Percentiles rank a stretch among this genome's conserved stretches.
Conservation (phyloP, 73 alveolate species). For the Paramecium pentaurelia region DNA sequence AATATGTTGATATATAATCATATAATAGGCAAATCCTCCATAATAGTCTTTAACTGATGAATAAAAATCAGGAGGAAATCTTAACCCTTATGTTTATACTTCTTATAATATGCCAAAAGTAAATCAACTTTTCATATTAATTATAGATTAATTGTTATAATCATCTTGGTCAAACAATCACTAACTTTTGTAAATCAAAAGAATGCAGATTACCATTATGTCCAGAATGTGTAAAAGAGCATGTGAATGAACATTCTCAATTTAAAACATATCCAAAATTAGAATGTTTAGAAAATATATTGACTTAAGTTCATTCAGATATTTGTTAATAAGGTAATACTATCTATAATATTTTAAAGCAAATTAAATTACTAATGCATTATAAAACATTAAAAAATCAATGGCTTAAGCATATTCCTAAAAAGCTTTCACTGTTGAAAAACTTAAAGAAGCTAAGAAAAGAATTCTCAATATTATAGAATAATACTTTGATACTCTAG, state of each 20-base stretch:
- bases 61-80: background rate
- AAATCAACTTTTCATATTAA: background rate
- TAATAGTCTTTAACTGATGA: background rate
- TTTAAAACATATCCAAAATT: background rate
- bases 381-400: background rate
- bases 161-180: constrained; percentile 20
- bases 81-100: background rate
- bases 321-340: background rate
- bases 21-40: background rate
- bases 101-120: constrained; percentile 46
- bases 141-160: constrained; percentile 7
- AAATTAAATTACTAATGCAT: background rate
- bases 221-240: constrained; percentile 25
- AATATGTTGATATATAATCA: background rate
- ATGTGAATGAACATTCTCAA: constrained; percentile 22
- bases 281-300: background rate
- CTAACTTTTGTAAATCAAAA: background rate
- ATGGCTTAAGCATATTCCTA: background rate
- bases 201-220: constrained; percentile 26
- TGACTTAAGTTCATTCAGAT: background rate
- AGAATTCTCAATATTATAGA: background rate
- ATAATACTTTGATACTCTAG: background rate
- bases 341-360: background rate
- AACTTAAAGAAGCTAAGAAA: background rate
- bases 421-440: background rate